Base-by-base conservation (phyloP, 2,329 filamentous ascomycete species). In the Arachnomyces sp. region DNA sequence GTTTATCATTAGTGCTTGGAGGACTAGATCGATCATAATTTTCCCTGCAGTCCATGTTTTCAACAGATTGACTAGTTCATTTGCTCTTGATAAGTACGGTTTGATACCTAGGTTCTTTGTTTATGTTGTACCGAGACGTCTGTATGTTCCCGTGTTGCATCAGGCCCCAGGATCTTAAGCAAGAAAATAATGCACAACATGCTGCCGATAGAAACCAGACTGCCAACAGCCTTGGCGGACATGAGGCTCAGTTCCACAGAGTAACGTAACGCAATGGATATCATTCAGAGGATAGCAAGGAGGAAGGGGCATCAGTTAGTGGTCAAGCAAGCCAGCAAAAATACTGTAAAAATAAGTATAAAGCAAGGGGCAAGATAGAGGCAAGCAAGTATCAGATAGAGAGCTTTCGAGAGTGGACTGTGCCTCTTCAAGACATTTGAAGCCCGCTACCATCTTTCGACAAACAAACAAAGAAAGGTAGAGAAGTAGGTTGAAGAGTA, bases 211-310 rank as follows among this genome's bases (percentile, higher is more conserved):
- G 48, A 52, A 45, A 49, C 31, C 47, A 45, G 38, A 47, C 25
- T 7, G 16, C 14, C 25, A 46, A 25, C 21, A 47, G 40, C 39
- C 52, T 50, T 46, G 52, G 53, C 49, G 45, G 52, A 54, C 57
- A 49, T 52, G 51, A 58, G 50, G 40, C 46, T 44, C 52, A 49
- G 60, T 62, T 55, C 52, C 59, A 63, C 61, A 55, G 53, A 50
- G 60, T 61, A 62, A 62, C 60, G 60, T 62, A 55, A 53, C 55
- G 63, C 56, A 40, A 25, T 25, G 21, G 21, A 25, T n/a, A n/a
- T n/a, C n/a, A n/a, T n/a, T n/a, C n/a, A n/a, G n/a, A n/a, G n/a
- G 21, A 25, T 25, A 25, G 21, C 5, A 25, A 25, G 9, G 21
- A 25, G 21, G 21, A 9, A 25, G 21, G 21, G 21, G 21, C 16